Conservation (phyloP, 192 early-diverging fungal genomes). For the Gonapodya prolifera region DNA sequence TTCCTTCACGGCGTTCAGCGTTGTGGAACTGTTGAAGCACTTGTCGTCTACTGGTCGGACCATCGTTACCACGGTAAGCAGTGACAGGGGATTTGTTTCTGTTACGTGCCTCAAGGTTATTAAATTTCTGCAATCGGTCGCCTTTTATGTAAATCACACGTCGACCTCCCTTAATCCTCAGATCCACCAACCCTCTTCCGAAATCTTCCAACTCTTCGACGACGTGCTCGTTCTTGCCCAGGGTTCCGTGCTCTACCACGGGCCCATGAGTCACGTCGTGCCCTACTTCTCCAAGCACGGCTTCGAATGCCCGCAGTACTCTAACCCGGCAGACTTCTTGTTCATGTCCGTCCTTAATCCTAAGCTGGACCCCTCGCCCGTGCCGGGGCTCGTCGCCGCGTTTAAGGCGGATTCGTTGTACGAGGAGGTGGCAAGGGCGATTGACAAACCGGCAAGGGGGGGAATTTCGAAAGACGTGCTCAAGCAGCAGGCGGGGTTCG, state of each 20-base stretch:
- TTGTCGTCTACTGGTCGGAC: conserved; percentile 16
- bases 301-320: conserved; percentile 30
- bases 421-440: too few relatives aligned
- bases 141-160: too few relatives aligned
- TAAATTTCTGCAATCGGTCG: not conserved
- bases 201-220: conserved; percentile 38
- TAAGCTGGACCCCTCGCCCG: not conserved
- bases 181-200: not conserved
- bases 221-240: conserved; percentile 54
- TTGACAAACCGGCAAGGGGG: too few relatives aligned
- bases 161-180: not conserved
- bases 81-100: not conserved
- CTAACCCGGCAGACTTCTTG: conserved; percentile 39
- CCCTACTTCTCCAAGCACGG: conserved; percentile 27
- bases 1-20: not conserved
- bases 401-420: too few relatives aligned
- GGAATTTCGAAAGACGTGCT: too few relatives aligned
- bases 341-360: not conserved
- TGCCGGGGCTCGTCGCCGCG: not conserved
- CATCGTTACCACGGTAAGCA: conserved; percentile 18
- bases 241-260: conserved; percentile 57
- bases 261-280: conserved; percentile 26
- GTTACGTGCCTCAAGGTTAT: not conserved
- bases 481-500: too few relatives aligned
- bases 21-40: not conserved